Conservation (phyloP, 23 red algal species). For the Gracilaria domingensis region DNA sequence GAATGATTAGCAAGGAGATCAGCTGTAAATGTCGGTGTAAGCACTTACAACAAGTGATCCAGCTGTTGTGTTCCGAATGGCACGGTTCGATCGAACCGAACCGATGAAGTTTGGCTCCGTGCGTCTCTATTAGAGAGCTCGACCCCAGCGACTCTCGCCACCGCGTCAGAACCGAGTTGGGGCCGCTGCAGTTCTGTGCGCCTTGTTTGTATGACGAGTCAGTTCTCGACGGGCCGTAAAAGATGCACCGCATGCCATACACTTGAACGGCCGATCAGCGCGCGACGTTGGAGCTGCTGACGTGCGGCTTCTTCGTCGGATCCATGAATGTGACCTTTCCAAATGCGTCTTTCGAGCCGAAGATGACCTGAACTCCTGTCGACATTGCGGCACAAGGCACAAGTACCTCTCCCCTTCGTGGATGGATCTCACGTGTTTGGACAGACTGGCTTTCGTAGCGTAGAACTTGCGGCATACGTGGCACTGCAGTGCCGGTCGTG, state of each 20-base stretch:
- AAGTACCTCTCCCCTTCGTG: slow-evolving; percentile 10
- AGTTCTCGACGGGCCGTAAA: slow-evolving; percentile 9
- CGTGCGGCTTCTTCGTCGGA: background rate
- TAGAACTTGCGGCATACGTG: slow-evolving; percentile 11
- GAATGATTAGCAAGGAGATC: no score
- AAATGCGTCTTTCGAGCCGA: slow-evolving; percentile 7
- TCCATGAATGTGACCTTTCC: slow-evolving; percentile 20
- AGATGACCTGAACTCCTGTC: slow-evolving; percentile 4
- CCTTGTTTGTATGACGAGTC: slow-evolving; percentile 11
- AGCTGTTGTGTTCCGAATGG: no score
- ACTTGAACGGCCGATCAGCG: background rate
- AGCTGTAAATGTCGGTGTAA: no score
- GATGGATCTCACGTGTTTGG: slow-evolving; percentile 18
- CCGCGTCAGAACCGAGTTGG: background rate
- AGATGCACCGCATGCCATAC: slow-evolving; percentile 10
- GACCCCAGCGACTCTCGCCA: no score
- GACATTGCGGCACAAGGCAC: slow-evolving; percentile 14
- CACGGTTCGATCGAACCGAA: no score
- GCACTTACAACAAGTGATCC: no score
- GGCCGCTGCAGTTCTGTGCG: background rate
- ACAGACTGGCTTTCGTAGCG: slow-evolving; percentile 6
- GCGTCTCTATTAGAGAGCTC: no score
- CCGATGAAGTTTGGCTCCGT: no score
- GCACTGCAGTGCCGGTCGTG: background rate
- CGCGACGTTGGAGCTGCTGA: background rate